phyloP scores from a whole-genome alignment of 495 filamentous ascomycete genomes.

The Pyrenula massariospora region DNA sequence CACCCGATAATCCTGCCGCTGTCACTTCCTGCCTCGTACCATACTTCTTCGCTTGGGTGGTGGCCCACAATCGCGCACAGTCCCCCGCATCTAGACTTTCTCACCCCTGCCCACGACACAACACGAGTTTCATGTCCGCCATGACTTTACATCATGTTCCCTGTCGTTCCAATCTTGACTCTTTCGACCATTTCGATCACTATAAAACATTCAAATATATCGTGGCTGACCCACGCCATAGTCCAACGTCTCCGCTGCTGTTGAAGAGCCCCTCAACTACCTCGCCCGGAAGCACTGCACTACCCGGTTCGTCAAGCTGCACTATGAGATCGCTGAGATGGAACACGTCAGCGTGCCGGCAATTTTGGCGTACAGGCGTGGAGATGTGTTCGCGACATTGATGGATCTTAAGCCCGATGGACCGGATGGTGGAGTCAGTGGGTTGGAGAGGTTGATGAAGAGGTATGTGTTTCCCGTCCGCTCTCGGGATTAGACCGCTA shows the following conservation, averaged over 20 bases:
- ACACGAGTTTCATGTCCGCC: neutral
- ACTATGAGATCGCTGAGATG: conserved; percentile 91
- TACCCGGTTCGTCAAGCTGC: conserved; percentile 80
- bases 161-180: conserved; percentile 2
- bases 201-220: too few relatives aligned
- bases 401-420: conserved; percentile 68
- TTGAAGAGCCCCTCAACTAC: conserved; percentile 63
- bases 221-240: conserved; percentile 23
- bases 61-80: too few relatives aligned
- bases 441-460: conserved; percentile 49
- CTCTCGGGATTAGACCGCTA: too few relatives aligned
- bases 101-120: neutral
- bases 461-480: conserved; percentile 27
- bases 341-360: conserved; percentile 82
- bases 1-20: neutral
- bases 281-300: conserved; percentile 58
- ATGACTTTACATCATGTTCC: neutral
- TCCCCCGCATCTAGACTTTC: neutral
- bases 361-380: conserved; percentile 75
- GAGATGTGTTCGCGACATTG: conserved; percentile 82
- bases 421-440: conserved; percentile 43
- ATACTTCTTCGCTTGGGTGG: neutral
- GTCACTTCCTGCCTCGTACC: neutral
- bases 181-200: conserved; percentile 1
- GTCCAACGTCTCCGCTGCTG: conserved; percentile 61